Conservation (phyloP, 2,329 filamentous ascomycete genomes). For the Phoma sp. region DNA sequence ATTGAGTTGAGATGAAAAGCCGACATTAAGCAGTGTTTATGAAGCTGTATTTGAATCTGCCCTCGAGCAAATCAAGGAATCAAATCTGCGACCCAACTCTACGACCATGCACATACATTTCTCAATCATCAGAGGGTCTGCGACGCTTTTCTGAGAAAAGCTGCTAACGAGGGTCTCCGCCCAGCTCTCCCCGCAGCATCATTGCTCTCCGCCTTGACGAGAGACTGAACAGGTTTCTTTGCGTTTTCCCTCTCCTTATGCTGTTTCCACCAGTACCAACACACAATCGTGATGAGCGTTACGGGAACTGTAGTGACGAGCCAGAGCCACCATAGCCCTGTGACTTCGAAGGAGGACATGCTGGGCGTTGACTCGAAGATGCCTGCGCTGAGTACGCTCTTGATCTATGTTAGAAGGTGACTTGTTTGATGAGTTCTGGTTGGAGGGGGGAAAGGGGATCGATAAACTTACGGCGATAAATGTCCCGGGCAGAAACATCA, state of each 20-base stretch:
- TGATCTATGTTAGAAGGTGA: background rate
- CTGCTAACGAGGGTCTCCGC: background rate
- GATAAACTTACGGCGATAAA: slow-evolving; percentile 16
- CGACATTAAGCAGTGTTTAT: no score
- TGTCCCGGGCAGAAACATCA: slow-evolving; percentile 34
- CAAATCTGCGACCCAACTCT: no score
- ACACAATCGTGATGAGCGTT: slow-evolving; percentile 12
- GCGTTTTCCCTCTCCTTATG: slow-evolving; percentile 1
- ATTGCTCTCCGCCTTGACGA: background rate
- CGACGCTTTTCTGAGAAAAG: background rate
- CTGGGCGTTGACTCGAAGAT: slow-evolving; percentile 2
- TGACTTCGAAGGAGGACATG: slow-evolving; percentile 7
- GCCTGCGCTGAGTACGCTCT: slow-evolving; percentile 6
- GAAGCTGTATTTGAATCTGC: no score
- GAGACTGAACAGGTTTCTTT: background rate
- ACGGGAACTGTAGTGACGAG: slow-evolving; percentile 13
- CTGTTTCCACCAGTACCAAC: slow-evolving; percentile 18
- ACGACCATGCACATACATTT: no score
- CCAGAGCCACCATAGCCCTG: slow-evolving; percentile 18
- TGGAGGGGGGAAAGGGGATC: no score
- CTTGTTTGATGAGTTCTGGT: no score
- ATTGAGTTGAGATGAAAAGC: no score
- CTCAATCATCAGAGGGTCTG: background rate
- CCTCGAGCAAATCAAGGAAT: no score
- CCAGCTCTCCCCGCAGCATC: background rate